phyloP scores from a whole-genome alignment of 139 green algal species.

The Nannochloris sp. region DNA sequence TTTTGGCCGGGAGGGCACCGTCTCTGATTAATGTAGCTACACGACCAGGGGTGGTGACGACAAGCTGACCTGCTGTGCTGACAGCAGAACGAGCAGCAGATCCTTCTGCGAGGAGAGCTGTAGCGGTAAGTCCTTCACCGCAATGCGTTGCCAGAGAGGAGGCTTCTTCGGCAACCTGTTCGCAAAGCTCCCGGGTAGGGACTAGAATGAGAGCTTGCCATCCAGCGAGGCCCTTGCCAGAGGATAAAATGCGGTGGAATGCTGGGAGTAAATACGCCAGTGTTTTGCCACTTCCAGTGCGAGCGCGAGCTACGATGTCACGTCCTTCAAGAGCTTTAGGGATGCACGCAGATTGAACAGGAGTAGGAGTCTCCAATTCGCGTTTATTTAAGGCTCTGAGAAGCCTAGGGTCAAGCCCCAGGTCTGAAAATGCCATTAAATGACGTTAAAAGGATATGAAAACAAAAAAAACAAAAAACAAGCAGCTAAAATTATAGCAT shows the following conservation, averaged over 20 bases:
- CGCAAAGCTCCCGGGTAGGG: constrained; percentile 87
- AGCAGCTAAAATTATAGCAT: too few relatives aligned
- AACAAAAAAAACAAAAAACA: too few relatives aligned
- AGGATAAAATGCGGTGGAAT: constrained; percentile 56
- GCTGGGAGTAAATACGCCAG: constrained; percentile 80
- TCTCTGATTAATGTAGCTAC: constrained; percentile 41
- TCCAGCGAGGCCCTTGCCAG: constrained; percentile 28
- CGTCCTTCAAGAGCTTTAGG: constrained; percentile 67
- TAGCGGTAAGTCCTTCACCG: background rate
- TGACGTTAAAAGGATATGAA: background rate
- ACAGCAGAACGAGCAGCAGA: constrained; percentile 31
- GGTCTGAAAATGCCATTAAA: constrained; percentile 26
- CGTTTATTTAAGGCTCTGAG: constrained; percentile 59
- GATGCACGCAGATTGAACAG: constrained; percentile 63
- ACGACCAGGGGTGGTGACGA: constrained; percentile 75
- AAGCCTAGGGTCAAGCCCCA: constrained; percentile 73
- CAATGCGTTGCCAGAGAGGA: constrained; percentile 25
- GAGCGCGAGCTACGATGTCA: constrained; percentile 70
- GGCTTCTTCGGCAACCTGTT: constrained; percentile 68
- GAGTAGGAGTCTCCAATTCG: constrained; percentile 49
- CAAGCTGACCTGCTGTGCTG: constrained; percentile 51
- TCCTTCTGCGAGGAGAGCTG: constrained; percentile 2
- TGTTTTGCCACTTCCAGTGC: constrained; percentile 85
- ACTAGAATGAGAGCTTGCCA: constrained; percentile 80
- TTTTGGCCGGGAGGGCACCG: constrained; percentile 30